Conservation (phyloP, 305 asterid species). For the Salvia sclarea region DNA sequence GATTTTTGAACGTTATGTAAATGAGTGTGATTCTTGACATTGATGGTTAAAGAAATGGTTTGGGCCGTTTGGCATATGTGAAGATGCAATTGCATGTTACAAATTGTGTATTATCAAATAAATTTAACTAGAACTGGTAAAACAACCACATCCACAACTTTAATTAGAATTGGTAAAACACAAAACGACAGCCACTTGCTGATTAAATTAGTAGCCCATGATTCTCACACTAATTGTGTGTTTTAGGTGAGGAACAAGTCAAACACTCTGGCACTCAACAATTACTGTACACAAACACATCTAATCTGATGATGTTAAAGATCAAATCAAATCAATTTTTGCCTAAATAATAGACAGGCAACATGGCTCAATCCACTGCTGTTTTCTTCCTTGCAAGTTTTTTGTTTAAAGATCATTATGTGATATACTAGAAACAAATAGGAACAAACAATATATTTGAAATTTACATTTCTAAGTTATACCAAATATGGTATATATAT, state of each 20-base stretch:
- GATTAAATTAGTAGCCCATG: neutral
- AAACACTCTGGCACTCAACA: too few species aligned
- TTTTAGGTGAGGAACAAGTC: too few species aligned
- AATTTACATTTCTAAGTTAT: too few species aligned
- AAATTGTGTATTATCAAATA: neutral
- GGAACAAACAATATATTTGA: too few species aligned
- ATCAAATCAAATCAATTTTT: neutral
- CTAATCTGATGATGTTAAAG: neutral
- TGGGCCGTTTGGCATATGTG: neutral
- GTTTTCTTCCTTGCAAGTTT: slow-evolving; percentile 41
- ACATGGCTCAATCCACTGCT: slow-evolving; percentile 43
- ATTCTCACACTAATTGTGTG: neutral
- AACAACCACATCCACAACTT: neutral
- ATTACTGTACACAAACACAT: neutral
- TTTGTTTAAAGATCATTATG: too few species aligned
- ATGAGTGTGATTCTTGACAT: neutral
- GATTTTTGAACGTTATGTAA: neutral
- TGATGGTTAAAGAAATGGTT: neutral
- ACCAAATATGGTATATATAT: too few species aligned
- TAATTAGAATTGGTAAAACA: slow-evolving; percentile 17
- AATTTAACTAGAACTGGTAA: neutral
- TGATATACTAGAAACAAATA: too few species aligned
- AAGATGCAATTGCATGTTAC: neutral
- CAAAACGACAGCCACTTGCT: slow-evolving; percentile 24
- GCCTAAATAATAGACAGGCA: slow-evolving; percentile 26